Evolutionary conservation across 2,329 filamentous ascomycete species (phyloP), one percentile per base, ranked within the genome.

Genomic region (Arthrobotrys pseudoclavata): DNA sequence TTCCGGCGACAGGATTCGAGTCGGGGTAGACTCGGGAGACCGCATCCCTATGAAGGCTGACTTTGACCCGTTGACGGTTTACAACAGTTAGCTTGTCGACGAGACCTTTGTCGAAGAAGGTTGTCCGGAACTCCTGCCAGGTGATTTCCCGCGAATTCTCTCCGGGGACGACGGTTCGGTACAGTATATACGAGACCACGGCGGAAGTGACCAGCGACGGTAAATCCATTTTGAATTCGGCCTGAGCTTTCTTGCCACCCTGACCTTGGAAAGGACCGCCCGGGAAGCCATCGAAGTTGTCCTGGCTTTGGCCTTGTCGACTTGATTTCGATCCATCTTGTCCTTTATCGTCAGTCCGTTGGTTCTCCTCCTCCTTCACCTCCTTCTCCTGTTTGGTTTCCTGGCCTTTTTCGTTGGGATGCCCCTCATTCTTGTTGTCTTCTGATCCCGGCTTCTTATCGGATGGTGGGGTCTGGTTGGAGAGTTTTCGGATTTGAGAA

Each of bases 121-220:
- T 96, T 81, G 90, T 94, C 79, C 92, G 88, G 85, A 99, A 93
- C 85, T 99, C 96, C 85, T 99, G 94, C 93, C 94, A 99, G 69
- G 96, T 98, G 75, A 99, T 97, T 83, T 99, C 95, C 82, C 90
- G 87, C 69, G 86, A 87, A 79, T 86, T 87, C 79, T 92, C 90
- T 20, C 88, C 87, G 2, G 90, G 90, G 74, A 93, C 87, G 70
- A 95, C 85, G 79, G 88, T 86, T 69, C 87, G 86, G 83, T 89
- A 91, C 57, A 90, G 83, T 69, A 91, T 85, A 82, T 90, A 92
- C 10, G 88, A 85, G 37, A 90, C 84, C 80, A 92, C 87, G 18
- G 87, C 84, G 31, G 87, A 87, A 55, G 90, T 85, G 34, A 91
- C 80, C 20, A 77, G 40, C 10, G 74, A 77, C 29, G 74, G 74